These are phyloP conservation scores for Podaxis carcinomalis DNA, from an alignment of 768 basidiomycete species.

Conservation along the genomic window DNA sequence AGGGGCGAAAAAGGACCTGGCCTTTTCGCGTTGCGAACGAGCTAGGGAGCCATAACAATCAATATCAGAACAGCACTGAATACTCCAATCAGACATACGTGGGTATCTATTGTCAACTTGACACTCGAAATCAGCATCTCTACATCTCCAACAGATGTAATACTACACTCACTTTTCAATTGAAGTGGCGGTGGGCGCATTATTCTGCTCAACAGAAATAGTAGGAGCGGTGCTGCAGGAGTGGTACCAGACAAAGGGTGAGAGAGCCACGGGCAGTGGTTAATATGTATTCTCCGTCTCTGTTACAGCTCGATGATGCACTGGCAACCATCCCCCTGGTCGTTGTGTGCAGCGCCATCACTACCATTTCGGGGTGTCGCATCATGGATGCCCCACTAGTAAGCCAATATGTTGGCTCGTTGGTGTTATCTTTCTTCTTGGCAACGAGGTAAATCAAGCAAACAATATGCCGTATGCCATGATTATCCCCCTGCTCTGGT, in stretches of 20 bases:
- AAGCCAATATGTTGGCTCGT: not conserved
- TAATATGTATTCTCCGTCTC: not conserved
- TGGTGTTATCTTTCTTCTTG: too few relatives aligned
- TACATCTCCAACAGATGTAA: not conserved
- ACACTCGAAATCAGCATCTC: not conserved
- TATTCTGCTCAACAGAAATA: slow-evolving; percentile 26
- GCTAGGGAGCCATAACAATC: slow-evolving; percentile 18
- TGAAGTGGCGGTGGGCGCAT: slow-evolving; percentile 39
- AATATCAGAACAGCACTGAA: not conserved
- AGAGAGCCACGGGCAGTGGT: slow-evolving; percentile 12
- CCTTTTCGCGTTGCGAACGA: slow-evolving; percentile 20
- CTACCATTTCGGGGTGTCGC: not conserved
- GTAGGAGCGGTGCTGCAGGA: slow-evolving; percentile 12
- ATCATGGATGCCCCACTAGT: not conserved
- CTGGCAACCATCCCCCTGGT: not conserved
- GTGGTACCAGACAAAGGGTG: slow-evolving; percentile 39
- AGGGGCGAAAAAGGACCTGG: slow-evolving; percentile 27
- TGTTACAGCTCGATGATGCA: not conserved
- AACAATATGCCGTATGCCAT: too few relatives aligned
- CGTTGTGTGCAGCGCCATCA: not conserved
- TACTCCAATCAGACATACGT: slow-evolving; percentile 17
- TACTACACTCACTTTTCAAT: slow-evolving; percentile 30
- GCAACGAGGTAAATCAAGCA: not conserved
- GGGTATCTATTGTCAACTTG: slow-evolving; percentile 34
- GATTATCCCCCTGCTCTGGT: too few relatives aligned